Evolutionary conservation across 768 basidiomycete genomes (phyloP).

Genomic region (Tricholoma furcatifolium): DNA sequence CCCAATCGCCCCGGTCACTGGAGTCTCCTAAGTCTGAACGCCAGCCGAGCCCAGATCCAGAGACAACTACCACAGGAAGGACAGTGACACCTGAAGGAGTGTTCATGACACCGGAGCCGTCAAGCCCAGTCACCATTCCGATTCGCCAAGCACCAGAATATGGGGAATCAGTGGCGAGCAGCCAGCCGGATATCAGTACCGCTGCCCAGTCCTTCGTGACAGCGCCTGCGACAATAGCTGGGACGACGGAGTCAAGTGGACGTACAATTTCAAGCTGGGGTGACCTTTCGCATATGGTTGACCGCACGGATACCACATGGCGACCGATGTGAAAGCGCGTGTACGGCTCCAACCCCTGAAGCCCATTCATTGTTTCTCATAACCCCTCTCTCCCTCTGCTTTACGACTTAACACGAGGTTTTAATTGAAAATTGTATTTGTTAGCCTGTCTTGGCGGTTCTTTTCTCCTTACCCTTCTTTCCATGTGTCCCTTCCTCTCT

Average conservation of each 20-base stretch:
- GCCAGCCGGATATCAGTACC: slow-evolving; percentile 64
- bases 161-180: slow-evolving; percentile 27
- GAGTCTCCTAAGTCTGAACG: not conserved
- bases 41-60: slow-evolving; percentile 1
- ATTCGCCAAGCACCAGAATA: slow-evolving; percentile 3
- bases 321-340: slow-evolving; percentile 34
- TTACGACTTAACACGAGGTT: slow-evolving; percentile 8
- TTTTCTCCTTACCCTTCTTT: not conserved
- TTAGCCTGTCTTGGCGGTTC: not conserved
- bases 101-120: slow-evolving; percentile 20
- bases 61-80: not conserved
- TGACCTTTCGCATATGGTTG: slow-evolving; percentile 40
- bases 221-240: slow-evolving; percentile 56
- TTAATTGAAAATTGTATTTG: slow-evolving; percentile 13
- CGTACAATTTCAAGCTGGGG: slow-evolving; percentile 50
- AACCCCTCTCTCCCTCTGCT: slow-evolving; percentile 2
- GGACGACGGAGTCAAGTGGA: slow-evolving; percentile 54
- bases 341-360: slow-evolving; percentile 3
- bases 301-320: slow-evolving; percentile 36
- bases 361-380: not conserved
- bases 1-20: not conserved
- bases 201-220: slow-evolving; percentile 71
- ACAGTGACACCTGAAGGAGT: not conserved
- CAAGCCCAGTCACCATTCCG: slow-evolving; percentile 21
- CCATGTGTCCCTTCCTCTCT: not conserved